Percentiles rank a stretch among this genome's conserved stretches.
phyloP scores from a whole-genome alignment of 805 yeast species.

The Candida ponderosae region DNA sequence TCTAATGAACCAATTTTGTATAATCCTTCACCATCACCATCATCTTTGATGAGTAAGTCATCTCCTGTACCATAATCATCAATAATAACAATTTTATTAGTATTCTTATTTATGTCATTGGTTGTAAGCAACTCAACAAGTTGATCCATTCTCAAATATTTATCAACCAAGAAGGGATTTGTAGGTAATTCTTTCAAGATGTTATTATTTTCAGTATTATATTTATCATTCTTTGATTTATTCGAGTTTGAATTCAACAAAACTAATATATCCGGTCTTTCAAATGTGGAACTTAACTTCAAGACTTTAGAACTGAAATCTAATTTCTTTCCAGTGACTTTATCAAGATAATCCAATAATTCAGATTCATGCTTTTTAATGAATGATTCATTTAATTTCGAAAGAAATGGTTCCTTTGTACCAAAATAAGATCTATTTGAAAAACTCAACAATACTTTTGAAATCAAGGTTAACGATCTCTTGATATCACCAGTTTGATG shows the following conservation, averaged over 20 bases:
- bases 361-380: conserved; percentile 49
- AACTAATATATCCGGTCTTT: conserved; percentile 40
- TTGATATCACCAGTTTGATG: conserved; percentile 70
- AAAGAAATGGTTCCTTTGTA: conserved; percentile 77
- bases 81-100: conserved; percentile 3
- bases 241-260: conserved; percentile 40
- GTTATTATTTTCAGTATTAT: conserved; percentile 18
- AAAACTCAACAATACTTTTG: conserved; percentile 71
- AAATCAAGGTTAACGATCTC: conserved; percentile 71
- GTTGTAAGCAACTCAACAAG: conserved; percentile 38
- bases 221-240: too few species aligned
- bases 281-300: conserved; percentile 47
- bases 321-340: conserved; percentile 60
- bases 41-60: background rate
- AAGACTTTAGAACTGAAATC: conserved; percentile 55
- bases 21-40: conserved; percentile 6
- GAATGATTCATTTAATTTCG: conserved; percentile 56
- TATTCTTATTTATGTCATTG: background rate
- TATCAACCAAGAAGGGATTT: conserved; percentile 63
- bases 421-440: conserved; percentile 73
- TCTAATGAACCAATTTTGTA: conserved; percentile 24
- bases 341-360: conserved; percentile 61
- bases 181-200: conserved; percentile 54
- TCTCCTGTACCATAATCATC: conserved; percentile 12
- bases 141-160: conserved; percentile 51